Base-by-base conservation (phyloP, 352 stramenopile species). In the Thalassiosira hispida region DNA sequence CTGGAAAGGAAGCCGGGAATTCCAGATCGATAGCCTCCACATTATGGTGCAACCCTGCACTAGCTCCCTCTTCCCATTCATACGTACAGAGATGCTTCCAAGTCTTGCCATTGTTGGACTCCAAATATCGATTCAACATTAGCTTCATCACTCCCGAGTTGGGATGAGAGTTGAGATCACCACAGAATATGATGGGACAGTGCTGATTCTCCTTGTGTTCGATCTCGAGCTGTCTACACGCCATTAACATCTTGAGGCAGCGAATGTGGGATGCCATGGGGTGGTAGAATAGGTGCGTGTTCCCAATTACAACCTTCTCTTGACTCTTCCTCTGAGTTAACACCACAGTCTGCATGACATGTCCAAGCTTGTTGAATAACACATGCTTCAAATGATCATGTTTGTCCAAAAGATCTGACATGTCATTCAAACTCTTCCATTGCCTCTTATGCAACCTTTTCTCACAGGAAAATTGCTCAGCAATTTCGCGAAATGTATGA, bases 201-300 rank as follows among this genome's bases (percentile, higher is more conserved):
- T 61, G 11, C 29, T 75, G 31, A 27, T 73, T 75, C 44, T 73
- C 75, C 25, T 59, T 52, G 11, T 79, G 61, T 62, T 75, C 47
- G 53, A 77, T 75, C 56, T 83, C 64, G 46, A 89, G 20, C 53
- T 85, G 57, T 42, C 64, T 40, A 52, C 64, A 80, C 47, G 77
- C 65, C 25, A 83, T 74, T 18, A 79, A 83, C 11, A 81, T 70
- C 69, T 93, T 87, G 57, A 93, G 63, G 14, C 78, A 60, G 14
- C 85, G 77, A 57, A 93, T 83, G 70, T 93, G 87, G 29, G 55
- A 56, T 56, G 80, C 87, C 33, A 74, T 64, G 7, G 83, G 85
- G 69, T 93, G 87, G 67, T 84, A 93, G 51, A 91, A 93, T 6
- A 93, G 57, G 63, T 93, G 87, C 8, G 85, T 93, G 69, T 93